Evolutionary conservation across 129 eudicot species (phyloP), one percentile per base, ranked within the genome.

Genomic region (Deinandra increscens): DNA sequence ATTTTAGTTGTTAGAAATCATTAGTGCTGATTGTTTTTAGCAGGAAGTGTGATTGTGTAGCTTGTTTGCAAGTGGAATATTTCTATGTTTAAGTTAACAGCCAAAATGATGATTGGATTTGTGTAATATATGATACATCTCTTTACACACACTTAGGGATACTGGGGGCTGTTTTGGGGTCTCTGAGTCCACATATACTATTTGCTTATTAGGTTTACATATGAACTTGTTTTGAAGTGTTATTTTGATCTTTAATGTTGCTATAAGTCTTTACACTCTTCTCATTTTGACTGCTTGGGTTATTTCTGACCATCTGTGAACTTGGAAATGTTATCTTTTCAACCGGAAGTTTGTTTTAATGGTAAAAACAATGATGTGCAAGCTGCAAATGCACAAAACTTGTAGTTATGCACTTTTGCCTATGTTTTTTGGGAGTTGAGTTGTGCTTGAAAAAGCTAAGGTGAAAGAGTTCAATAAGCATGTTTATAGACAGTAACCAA

Each of bases 401-500:
- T 66, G 17, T 23, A 34, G 65, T 66, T 23, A 66, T 66, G 15
- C 17, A 1, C 4, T n/a, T n/a, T n/a, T n/a, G n/a, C n/a, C n/a
- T n/a, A 37, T 11, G 7, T 48, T 66, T 46, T 46, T 46, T 46
- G 17, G 4, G 26, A 29, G 4, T 66, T 31, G 4, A 18, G 62
- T 18, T 29, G 34, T 31, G 19, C 34, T 50, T 68, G 73, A 34
- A 33, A 50, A 18, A 10, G 61, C 62, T 18, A 33, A 33, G 53
- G 62, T 50, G 62, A 67, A 46, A 46, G 46, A 68, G 73, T 20
- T 68, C 12, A 49, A 49, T 54, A 54, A 9, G 39, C 39, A 63
- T 63, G 8, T 63, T 4, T 36, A 36, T 33, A 36, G 31, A 0
- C 39, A 6, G 39, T 36, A 36, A 36, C 7, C n/a, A n/a, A 3